A percentile compares a stretch with the other conserved stretches of the same genome.
These are phyloP conservation scores for Hyphopichia wangnamkhiaoensis DNA, from an alignment of 1,139 yeast genomes.

Conservation along the genomic window DNA sequence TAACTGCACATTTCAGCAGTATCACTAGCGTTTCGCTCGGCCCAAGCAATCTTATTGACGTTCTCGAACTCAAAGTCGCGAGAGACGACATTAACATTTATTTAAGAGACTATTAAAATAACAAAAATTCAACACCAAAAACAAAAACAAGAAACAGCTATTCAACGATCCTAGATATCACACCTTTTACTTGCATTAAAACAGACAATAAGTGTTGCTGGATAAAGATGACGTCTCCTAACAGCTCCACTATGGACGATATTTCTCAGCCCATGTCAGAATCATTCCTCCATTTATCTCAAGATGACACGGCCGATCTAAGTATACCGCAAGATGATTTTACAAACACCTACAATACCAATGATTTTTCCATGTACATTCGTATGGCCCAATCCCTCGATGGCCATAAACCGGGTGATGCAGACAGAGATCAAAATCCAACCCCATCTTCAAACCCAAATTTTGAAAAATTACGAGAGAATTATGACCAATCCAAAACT, in stretches of 20 bases:
- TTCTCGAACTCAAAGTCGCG: too few relatives aligned
- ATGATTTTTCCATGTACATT: slow-evolving; percentile 8
- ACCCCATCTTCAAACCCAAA: not conserved
- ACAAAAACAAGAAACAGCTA: not conserved
- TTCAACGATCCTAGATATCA: too few relatives aligned
- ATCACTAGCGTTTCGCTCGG: too few relatives aligned
- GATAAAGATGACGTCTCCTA: slow-evolving; percentile 1
- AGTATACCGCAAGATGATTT: slow-evolving; percentile 13
- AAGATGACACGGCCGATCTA: slow-evolving; percentile 20
- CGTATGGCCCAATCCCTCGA: slow-evolving; percentile 8
- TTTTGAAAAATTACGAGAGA: not conserved
- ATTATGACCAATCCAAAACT: slow-evolving; percentile 2
- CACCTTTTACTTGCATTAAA: too few relatives aligned
- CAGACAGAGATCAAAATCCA: not conserved
- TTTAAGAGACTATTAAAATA: too few relatives aligned
- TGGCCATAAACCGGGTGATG: slow-evolving; percentile 5
- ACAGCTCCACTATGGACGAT: slow-evolving; percentile 17
- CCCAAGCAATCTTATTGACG: too few relatives aligned
- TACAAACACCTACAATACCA: slow-evolving; percentile 8
- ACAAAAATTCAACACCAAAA: not conserved
- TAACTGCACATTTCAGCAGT: too few relatives aligned
- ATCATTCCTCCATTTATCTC: slow-evolving; percentile 31
- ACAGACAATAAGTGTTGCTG: too few relatives aligned
- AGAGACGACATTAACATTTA: too few relatives aligned
- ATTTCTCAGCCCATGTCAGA: slow-evolving; percentile 28